Percentiles rank a stretch among this genome's conserved stretches.
Conservation (phyloP, 2,329 filamentous ascomycete species). For the Trichoderma sp. region DNA sequence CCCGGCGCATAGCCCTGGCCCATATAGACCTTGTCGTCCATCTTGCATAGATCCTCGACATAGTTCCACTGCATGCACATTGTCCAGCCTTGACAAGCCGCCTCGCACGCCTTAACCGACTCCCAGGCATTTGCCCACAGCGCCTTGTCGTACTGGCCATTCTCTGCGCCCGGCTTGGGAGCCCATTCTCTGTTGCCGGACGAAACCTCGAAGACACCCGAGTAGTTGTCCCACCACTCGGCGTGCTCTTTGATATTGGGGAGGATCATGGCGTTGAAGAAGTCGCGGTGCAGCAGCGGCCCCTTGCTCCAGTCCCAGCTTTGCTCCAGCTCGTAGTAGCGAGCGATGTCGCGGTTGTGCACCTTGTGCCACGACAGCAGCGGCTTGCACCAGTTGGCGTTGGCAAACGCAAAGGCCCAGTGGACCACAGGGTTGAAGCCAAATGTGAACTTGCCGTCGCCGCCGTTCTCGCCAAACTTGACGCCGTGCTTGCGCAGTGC, state of each 20-base stretch:
- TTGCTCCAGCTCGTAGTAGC: constrained; percentile 27
- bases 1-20: constrained; percentile 27
- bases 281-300: constrained; percentile 27
- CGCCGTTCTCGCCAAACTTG: constrained; percentile 28
- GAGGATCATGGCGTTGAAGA: constrained; percentile 26
- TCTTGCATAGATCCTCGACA: constrained; percentile 29
- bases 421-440: constrained; percentile 29
- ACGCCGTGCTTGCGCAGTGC: constrained; percentile 26
- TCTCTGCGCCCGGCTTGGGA: constrained; percentile 19
- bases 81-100: constrained; percentile 25
- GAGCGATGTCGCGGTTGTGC: constrained; percentile 27
- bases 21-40: constrained; percentile 28
- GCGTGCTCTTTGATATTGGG: constrained; percentile 22
- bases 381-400: constrained; percentile 28
- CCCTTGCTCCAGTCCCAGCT: constrained; percentile 26
- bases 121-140: constrained; percentile 27
- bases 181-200: constrained; percentile 24
- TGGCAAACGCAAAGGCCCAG: constrained; percentile 27
- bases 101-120: constrained; percentile 26
- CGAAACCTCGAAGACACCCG: constrained; percentile 24
- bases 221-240: constrained; percentile 30
- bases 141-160: constrained; percentile 18
- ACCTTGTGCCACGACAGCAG: constrained; percentile 29
- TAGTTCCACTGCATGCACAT: constrained; percentile 27
- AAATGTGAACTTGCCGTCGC: constrained; percentile 28